A percentile compares a stretch with the other conserved stretches of the same genome.
phyloP scores from a whole-genome alignment of 768 basidiomycete species.

The Suillus plorans region DNA sequence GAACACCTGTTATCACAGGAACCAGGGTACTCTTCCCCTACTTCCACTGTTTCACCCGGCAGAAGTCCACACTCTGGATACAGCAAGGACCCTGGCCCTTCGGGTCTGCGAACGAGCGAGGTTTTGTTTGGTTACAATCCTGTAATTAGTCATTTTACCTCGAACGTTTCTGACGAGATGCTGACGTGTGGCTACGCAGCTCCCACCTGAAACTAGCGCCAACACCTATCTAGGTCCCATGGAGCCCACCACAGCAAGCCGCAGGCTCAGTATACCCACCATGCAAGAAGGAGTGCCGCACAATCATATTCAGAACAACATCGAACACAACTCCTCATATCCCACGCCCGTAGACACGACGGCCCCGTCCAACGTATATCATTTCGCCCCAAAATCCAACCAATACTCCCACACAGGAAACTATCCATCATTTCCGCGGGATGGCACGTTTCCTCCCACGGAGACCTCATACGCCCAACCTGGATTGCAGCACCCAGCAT shows the following conservation, averaged over 20 bases:
- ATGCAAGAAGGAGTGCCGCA: constrained; percentile 21
- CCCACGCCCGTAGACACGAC: constrained; percentile 16
- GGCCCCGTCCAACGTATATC: constrained; percentile 18
- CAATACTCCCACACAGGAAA: constrained; percentile 14
- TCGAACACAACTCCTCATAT: constrained; percentile 13
- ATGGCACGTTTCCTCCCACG: constrained; percentile 5
- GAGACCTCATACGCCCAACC: constrained; percentile 7
- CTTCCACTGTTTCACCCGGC: constrained; percentile 44
- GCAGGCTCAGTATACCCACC: constrained; percentile 22
- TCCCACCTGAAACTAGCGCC: constrained; percentile 4
- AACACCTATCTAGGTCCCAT: constrained; percentile 23
- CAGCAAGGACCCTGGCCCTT: constrained; percentile 22
- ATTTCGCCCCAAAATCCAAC: constrained; percentile 2
- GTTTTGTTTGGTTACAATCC: constrained; percentile 25
- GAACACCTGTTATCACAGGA: constrained; percentile 28
- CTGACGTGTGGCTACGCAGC: not conserved
- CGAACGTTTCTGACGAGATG: not conserved
- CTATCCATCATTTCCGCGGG: constrained; percentile 18
- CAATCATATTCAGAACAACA: constrained; percentile 20
- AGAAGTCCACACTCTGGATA: constrained; percentile 32
- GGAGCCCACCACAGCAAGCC: constrained; percentile 21
- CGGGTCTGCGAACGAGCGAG: constrained; percentile 23
- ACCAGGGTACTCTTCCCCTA: constrained; percentile 42
- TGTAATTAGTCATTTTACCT: constrained; percentile 12
- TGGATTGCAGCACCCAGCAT: constrained; percentile 21